phyloP scores from a whole-genome alignment of 805 yeast genomes.

The Starmerella scarabaei region DNA sequence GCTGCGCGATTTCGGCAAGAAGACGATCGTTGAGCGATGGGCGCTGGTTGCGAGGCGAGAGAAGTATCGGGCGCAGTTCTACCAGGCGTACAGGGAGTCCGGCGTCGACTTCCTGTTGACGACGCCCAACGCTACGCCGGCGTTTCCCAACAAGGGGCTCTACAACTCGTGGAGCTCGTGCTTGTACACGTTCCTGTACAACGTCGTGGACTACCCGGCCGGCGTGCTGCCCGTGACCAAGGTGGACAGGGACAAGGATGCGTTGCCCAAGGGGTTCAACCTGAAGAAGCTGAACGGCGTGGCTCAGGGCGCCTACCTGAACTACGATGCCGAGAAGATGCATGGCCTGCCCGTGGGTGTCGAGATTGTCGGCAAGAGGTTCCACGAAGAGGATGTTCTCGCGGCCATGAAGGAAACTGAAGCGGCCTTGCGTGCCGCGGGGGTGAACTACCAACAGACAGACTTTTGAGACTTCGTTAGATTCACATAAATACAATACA shows the following conservation, averaged over 20 bases:
- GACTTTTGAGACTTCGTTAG: not conserved
- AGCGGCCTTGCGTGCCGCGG: constrained; percentile 20
- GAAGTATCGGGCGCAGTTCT: constrained; percentile 26
- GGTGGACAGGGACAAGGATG: constrained; percentile 33
- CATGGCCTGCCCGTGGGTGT: constrained; percentile 42
- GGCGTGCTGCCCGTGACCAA: constrained; percentile 47
- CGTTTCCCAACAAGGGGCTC: constrained; percentile 31
- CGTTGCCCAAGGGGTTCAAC: constrained; percentile 25
- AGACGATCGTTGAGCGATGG: constrained; percentile 29
- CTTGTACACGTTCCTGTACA: constrained; percentile 45
- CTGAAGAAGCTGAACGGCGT: constrained; percentile 27
- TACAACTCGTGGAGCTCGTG: constrained; percentile 29
- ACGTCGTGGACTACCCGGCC: constrained; percentile 43
- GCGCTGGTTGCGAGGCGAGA: constrained; percentile 29
- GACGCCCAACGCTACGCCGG: constrained; percentile 35
- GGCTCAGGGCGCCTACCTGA: constrained; percentile 34
- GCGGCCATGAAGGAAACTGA: constrained; percentile 35
- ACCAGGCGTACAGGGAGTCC: constrained; percentile 23
- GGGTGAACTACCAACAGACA: constrained; percentile 5
- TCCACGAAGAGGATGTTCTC: constrained; percentile 44
- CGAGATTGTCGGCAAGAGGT: constrained; percentile 48
- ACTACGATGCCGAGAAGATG: constrained; percentile 40
- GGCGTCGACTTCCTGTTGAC: constrained; percentile 31
- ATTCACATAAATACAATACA: not conserved
- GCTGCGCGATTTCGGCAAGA: constrained; percentile 28